phyloP scores from a whole-genome alignment of 441 rosid genomes.

The Populus hybrid region DNA sequence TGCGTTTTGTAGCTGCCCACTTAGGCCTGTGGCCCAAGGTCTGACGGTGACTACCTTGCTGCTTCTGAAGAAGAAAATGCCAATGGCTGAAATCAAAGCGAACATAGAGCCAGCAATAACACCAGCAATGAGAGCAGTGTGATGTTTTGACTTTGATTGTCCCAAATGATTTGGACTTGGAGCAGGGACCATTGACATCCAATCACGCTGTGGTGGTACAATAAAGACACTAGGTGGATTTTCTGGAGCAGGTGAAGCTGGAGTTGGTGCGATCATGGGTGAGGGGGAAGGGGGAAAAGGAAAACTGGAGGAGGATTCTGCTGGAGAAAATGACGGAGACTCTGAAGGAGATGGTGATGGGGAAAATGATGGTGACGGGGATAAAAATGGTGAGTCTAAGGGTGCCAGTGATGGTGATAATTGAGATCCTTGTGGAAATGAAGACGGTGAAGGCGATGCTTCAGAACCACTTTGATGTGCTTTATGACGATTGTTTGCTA shows the following conservation, averaged over 20 bases:
- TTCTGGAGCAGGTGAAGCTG: slow-evolving; percentile 22
- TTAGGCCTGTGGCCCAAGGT: slow-evolving; percentile 84
- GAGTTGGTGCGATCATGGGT: slow-evolving; percentile 28
- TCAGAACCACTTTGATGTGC: neutral
- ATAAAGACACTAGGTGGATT: slow-evolving; percentile 17
- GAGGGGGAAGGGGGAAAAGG: slow-evolving; percentile 34
- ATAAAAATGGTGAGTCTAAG: slow-evolving; percentile 12
- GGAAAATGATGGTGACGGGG: slow-evolving; percentile 17
- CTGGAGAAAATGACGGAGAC: slow-evolving; percentile 34
- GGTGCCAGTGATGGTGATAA: slow-evolving; percentile 21
- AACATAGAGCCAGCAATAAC: slow-evolving; percentile 45
- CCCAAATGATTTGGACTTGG: slow-evolving; percentile 26
- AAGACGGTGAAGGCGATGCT: slow-evolving; percentile 1
- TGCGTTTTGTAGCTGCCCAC: slow-evolving; percentile 90
- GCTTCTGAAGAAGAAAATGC: slow-evolving; percentile 39
- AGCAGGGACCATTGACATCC: slow-evolving; percentile 27
- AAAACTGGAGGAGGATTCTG: slow-evolving; percentile 26
- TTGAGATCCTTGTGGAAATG: slow-evolving; percentile 12
- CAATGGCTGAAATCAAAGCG: slow-evolving; percentile 38
- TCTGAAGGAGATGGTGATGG: slow-evolving; percentile 31
- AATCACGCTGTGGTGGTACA: slow-evolving; percentile 23
- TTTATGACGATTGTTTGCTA: slow-evolving; percentile 10
- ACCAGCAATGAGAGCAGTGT: slow-evolving; percentile 29
- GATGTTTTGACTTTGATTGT: slow-evolving; percentile 31
- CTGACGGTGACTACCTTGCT: slow-evolving; percentile 67